Base-by-base conservation (phyloP, 805 yeast species). In the Hanseniaspora lachancei region DNA sequence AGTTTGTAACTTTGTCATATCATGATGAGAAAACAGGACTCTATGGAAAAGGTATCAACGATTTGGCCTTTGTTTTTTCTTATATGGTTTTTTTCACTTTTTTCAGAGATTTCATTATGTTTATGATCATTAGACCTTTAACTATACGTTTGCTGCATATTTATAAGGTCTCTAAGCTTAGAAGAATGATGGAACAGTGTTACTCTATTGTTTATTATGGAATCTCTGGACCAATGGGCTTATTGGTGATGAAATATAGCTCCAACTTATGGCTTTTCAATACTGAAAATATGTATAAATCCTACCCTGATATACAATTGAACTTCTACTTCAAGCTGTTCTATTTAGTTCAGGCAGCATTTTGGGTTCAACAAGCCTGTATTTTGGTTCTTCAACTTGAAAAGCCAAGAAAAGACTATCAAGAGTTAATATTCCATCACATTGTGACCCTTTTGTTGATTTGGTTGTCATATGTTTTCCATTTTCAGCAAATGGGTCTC, bases 321-420 rank as follows among this genome's bases (percentile, higher is more conserved):
- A 83, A 78, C 57, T 76, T 72, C 58, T 72, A 75, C 57, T 84
- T 85, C 73, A 93, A 93, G 72, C 68, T 80, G 15, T 93, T 84
- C 66, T 93, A 93, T 68, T 73, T 93, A 59, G 81, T 86, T 43
- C 97, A 93, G 72, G 97, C 97, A 6, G 85, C 97, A 5, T 93
- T 88, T 70, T 93, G 99, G 99, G 81, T 89, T 23, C 99, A 93
- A 72, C 98, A 93, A 71, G 82, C 95, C 1, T 81, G 86, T 42
- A 85, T 93, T 35, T 74, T 93, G 60, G 71, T 80, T 47, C 74
- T 93, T 60, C 95, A 85, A 68, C 76, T 93, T 58, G 99, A 93
- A 70, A 87, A 87, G 68, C 97, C 96, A 57, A 79, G 99, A 69
- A 89, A 89, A 70, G 99, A 93, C 68, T 89, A 82, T 71, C 73